These are phyloP conservation scores for Ustanciosporium gigantosporum DNA, from an alignment of 1,284 basidiomycete genomes.

Conservation along the genomic window DNA sequence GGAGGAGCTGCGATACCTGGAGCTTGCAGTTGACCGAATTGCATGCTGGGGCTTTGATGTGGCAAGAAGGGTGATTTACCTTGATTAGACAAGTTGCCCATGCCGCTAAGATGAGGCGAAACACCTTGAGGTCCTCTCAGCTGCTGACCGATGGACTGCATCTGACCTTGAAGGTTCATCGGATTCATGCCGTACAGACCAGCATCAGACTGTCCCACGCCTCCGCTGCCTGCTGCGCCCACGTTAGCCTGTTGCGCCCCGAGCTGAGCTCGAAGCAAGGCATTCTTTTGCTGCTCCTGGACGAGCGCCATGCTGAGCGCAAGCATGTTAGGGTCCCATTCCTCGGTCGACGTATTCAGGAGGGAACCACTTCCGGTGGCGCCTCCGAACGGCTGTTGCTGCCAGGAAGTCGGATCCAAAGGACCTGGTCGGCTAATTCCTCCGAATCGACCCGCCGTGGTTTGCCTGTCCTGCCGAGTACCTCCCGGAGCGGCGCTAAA, in stretches of 20 bases:
- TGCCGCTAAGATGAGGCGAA: slow-evolving; percentile 13
- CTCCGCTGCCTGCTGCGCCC: not conserved
- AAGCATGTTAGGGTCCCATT: slow-evolving; percentile 30
- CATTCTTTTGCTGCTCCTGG: slow-evolving; percentile 46
- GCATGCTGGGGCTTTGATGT: not conserved
- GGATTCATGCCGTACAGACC: slow-evolving; percentile 29
- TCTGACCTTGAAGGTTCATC: slow-evolving; percentile 14
- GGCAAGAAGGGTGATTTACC: not conserved
- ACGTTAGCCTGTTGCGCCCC: slow-evolving; percentile 5
- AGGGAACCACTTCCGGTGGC: not conserved
- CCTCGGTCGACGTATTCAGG: not conserved
- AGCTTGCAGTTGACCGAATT: not conserved
- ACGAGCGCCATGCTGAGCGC: slow-evolving; percentile 46
- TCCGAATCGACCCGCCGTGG: slow-evolving; percentile 11
- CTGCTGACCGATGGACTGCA: slow-evolving; percentile 31
- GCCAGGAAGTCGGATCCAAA: not conserved
- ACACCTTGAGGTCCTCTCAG: slow-evolving; percentile 6
- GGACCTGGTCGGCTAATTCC: not conserved
- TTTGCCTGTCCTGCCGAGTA: slow-evolving; percentile 30
- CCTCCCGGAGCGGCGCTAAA: slow-evolving; percentile 31
- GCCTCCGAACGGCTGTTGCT: not conserved
- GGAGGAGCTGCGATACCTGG: not conserved
- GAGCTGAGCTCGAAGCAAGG: slow-evolving; percentile 38
- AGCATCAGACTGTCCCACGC: slow-evolving; percentile 13
- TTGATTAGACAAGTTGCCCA: slow-evolving; percentile 7